Base-by-base conservation (phyloP, 495 filamentous ascomycete genomes). In the Neurospora tetraspora region DNA sequence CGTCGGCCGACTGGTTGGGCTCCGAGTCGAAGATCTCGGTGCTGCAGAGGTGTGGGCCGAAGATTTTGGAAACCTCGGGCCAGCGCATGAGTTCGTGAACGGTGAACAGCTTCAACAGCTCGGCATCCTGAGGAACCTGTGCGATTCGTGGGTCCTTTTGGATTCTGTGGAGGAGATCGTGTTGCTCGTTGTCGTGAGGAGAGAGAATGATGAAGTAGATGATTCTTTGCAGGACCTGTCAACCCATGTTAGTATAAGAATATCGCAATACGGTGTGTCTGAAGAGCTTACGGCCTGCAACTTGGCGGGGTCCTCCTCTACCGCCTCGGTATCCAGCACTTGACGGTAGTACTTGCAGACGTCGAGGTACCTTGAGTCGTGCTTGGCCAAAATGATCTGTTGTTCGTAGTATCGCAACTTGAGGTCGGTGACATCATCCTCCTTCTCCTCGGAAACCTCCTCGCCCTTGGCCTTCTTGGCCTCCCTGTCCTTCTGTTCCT, bases 111-210 rank as follows among this genome's bases (percentile, higher is more conserved):
- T 96, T 96, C 39, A 99, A 86, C 4, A 99, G 88, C 76, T 91
- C 87, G 23, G 90, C 88, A 73, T 97, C 94, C 70, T 89, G 83
- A 42, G 93, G 86, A 37, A 97, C 86, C 74, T 88, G 88, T 5
- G 88, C 81, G 74, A 91, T 89, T 43, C 92, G 89, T 59, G 88
- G 78, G 77, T 94, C 91, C 75, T 85, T 83, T 81, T 93, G 89
- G 78, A 98, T 91, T 76, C 96, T 93, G 83, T 99, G 96, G 74
- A 99, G 88, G 68, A 99, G 92, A 74, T 99, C 96, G 77, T 94
- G 95, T 83, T 99, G 96, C 79, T 99, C 96, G 83, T 99, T 99
- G 86, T 98, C 95, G 83, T 98, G 93, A 12, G 96, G 94, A 10
- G 96, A 91, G 72, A 99, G 92, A 74, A 98, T 94, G 79, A 98